These are phyloP conservation scores for Emericellopsis terricola DNA, from an alignment of 495 filamentous ascomycete species.

Conservation along the genomic window DNA sequence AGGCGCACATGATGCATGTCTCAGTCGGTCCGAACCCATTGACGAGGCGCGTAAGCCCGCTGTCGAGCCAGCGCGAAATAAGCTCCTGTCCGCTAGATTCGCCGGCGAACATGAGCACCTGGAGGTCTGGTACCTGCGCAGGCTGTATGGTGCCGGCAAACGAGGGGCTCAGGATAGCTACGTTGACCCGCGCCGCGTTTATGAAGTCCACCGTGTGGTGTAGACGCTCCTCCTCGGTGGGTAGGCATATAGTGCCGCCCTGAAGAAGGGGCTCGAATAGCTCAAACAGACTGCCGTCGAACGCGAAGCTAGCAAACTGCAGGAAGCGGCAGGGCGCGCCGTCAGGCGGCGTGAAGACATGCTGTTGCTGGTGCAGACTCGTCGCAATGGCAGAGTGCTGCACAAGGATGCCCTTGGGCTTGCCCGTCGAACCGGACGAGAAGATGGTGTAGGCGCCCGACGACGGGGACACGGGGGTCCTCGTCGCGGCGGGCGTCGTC, in stretches of 20 bases:
- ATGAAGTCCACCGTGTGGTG: conserved; percentile 22
- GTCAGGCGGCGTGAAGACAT: too few species aligned
- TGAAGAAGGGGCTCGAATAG: conserved; percentile 28
- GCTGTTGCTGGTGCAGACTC: not conserved
- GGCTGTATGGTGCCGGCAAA: conserved; percentile 16
- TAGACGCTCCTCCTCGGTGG: conserved; percentile 29
- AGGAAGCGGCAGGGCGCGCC: too few species aligned
- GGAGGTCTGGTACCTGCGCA: conserved; percentile 5
- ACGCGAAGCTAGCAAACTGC: conserved; percentile 32
- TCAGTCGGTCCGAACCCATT: conserved; percentile 38
- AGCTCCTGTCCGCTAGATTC: conserved; percentile 6
- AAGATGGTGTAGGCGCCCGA: conserved; percentile 3
- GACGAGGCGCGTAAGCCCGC: conserved; percentile 9
- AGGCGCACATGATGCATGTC: conserved; percentile 5
- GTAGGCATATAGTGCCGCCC: conserved; percentile 49
- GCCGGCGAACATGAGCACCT: conserved; percentile 5
- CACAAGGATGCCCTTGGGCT: not conserved
- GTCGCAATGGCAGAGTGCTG: not conserved
- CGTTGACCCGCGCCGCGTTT: conserved; percentile 15
- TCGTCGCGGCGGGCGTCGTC: too few species aligned
- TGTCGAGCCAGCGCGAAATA: not conserved
- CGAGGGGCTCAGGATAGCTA: conserved; percentile 32
- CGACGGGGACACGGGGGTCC: too few species aligned
- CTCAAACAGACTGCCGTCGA: conserved; percentile 31
- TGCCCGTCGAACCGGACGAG: not conserved